phyloP scores from a whole-genome alignment of 2,329 filamentous ascomycete species.

The Anisogramma anomala region DNA sequence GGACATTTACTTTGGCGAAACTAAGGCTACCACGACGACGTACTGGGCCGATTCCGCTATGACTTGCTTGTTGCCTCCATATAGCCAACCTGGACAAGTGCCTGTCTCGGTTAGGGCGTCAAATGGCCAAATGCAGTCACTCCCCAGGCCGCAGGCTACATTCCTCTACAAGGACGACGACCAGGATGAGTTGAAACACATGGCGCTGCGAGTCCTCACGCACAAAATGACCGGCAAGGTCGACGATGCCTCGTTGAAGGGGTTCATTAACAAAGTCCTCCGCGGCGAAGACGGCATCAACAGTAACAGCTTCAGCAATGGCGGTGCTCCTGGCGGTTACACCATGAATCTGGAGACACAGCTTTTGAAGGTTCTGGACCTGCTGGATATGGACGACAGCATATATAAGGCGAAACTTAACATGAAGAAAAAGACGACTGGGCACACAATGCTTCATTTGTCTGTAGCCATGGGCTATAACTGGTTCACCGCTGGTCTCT shows the following conservation, averaged over 20 bases:
- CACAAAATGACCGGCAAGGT: constrained; percentile 54
- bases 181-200: constrained; percentile 56
- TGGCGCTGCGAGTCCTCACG: constrained; percentile 52
- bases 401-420: constrained; percentile 57
- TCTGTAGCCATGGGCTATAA: constrained; percentile 65
- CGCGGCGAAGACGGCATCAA: constrained; percentile 30
- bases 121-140: constrained; percentile 24
- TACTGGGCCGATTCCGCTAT: constrained; percentile 74
- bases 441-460: constrained; percentile 72
- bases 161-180: constrained; percentile 70
- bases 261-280: constrained; percentile 51
- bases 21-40: constrained; percentile 56
- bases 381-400: constrained; percentile 68
- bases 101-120: constrained; percentile 56
- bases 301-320: constrained; percentile 32
- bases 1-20: constrained; percentile 71
- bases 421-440: constrained; percentile 46
- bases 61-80: constrained; percentile 66
- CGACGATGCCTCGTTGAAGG: constrained; percentile 40
- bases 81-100: constrained; percentile 54
- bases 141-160: constrained; percentile 29
- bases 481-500: constrained; percentile 63
- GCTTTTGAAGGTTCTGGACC: constrained; percentile 62
- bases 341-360: constrained; percentile 47
- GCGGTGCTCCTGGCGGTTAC: constrained; percentile 16